Conservation (phyloP, 345 rosid genomes). For the Euphorbia lathyris region DNA sequence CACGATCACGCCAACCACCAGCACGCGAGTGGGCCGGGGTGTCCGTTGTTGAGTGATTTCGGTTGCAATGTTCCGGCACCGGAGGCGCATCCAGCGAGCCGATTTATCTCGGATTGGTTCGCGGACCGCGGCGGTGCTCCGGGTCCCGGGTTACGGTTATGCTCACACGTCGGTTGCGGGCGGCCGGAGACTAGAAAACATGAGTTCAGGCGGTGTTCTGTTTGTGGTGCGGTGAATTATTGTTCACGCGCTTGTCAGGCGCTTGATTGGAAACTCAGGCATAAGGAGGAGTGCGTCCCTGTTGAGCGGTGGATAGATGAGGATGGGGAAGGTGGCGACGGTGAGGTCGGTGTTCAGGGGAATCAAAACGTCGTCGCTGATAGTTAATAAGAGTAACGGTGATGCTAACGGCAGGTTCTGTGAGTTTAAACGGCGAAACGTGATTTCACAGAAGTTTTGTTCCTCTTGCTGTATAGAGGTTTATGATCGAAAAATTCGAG, state of each 20-base stretch:
- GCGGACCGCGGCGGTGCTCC: slow-evolving; percentile 32
- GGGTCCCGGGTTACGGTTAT: slow-evolving; percentile 60
- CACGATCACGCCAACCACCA: slow-evolving; percentile 32
- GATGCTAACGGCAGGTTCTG: neutral
- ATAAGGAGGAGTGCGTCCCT: slow-evolving; percentile 73
- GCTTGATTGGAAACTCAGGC: slow-evolving; percentile 90
- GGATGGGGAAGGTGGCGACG: slow-evolving; percentile 51
- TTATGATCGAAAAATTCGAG: slow-evolving; percentile 21
- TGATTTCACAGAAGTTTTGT: slow-evolving; percentile 27
- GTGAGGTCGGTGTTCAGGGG: slow-evolving; percentile 12
- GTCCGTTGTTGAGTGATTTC: slow-evolving; percentile 84
- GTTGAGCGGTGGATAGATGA: slow-evolving; percentile 60
- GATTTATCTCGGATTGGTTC: slow-evolving; percentile 81
- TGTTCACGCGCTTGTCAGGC: slow-evolving; percentile 99
- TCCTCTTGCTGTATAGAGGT: slow-evolving; percentile 28
- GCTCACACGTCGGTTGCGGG: slow-evolving; percentile 86
- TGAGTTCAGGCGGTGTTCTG: slow-evolving; percentile 92
- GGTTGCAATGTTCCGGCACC: slow-evolving; percentile 99
- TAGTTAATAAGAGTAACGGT: slow-evolving; percentile 20
- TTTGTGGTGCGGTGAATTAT: slow-evolving; percentile 87
- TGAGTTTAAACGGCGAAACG: slow-evolving; percentile 10
- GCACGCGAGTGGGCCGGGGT: slow-evolving; percentile 39
- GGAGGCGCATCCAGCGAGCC: slow-evolving; percentile 72
- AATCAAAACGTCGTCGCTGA: slow-evolving; percentile 37
- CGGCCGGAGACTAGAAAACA: slow-evolving; percentile 88